phyloP scores from a whole-genome alignment of 1,284 basidiomycete species.

The Phaffia rhodozyma region DNA sequence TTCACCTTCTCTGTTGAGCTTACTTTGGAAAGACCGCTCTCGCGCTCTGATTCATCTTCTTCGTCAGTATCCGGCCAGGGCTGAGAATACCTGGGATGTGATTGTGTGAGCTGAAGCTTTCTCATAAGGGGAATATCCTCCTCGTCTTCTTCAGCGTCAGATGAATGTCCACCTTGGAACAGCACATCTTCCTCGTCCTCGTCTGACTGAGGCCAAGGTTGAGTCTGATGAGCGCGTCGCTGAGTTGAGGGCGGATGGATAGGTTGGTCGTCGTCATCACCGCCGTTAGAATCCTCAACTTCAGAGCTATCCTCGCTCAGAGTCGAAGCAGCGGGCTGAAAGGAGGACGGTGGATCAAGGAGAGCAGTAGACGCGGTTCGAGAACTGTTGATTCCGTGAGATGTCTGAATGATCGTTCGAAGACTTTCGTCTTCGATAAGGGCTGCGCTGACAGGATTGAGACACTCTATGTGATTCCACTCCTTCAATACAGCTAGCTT shows the following conservation, averaged over 20 bases:
- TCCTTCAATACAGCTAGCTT: slow-evolving; percentile 70
- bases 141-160: not conserved
- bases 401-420: not conserved
- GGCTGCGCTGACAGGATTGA: slow-evolving; percentile 33
- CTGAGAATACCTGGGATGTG: not conserved
- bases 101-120: not conserved
- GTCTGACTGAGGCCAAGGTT: too few species aligned
- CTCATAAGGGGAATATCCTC: not conserved
- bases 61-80: not conserved
- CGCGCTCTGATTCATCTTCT: not conserved
- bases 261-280: not conserved
- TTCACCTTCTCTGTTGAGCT: not conserved
- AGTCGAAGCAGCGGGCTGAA: not conserved
- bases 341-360: not conserved
- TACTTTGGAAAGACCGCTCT: not conserved
- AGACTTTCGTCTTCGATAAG: slow-evolving; percentile 22
- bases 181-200: too few species aligned
- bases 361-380: not conserved
- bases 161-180: not conserved
- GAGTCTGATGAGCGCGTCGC: too few species aligned
- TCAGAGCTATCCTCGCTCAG: not conserved
- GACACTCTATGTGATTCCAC: slow-evolving; percentile 77
- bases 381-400: not conserved
- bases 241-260: too few species aligned
- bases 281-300: not conserved